These are phyloP conservation scores for Solanum stenotomum DNA, from an alignment of 257 asterid genomes.

Conservation along the genomic window DNA sequence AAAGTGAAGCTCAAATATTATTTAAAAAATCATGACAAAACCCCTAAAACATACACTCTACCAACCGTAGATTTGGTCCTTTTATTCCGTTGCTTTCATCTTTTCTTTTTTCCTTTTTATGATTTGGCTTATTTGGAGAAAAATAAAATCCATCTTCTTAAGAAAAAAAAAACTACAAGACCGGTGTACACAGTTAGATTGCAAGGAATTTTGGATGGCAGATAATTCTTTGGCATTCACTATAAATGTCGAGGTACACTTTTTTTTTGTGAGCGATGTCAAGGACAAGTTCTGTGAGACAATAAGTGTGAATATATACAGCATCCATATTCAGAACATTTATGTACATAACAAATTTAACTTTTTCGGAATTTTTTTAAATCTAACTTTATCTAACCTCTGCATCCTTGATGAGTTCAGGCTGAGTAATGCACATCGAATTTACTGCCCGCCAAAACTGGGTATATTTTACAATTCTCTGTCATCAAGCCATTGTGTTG, in stretches of 20 bases:
- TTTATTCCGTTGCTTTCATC: background rate
- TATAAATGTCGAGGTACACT: background rate
- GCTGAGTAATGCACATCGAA: background rate
- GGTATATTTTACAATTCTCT: constrained; percentile 4
- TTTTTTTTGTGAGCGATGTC: background rate
- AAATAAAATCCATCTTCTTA: background rate
- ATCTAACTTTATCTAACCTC: background rate
- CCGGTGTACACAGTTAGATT: background rate
- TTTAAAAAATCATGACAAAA: background rate
- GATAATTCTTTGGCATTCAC: background rate
- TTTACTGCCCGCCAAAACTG: constrained; percentile 7
- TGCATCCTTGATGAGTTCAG: background rate
- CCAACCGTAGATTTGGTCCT: background rate
- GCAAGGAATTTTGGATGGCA: background rate
- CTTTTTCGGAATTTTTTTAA: background rate
- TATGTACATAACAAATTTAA: background rate
- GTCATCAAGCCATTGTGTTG: background rate
- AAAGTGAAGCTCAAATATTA: background rate
- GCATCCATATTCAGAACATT: background rate
- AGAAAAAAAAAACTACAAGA: background rate
- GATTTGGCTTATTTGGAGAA: background rate
- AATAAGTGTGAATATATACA: background rate
- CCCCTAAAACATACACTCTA: background rate
- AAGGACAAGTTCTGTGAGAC: background rate
- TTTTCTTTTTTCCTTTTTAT: background rate